Evolutionary conservation across 1,284 basidiomycete genomes (phyloP), one percentile per base, ranked within the genome.

Genomic region (Apiotrichum domesticum): DNA sequence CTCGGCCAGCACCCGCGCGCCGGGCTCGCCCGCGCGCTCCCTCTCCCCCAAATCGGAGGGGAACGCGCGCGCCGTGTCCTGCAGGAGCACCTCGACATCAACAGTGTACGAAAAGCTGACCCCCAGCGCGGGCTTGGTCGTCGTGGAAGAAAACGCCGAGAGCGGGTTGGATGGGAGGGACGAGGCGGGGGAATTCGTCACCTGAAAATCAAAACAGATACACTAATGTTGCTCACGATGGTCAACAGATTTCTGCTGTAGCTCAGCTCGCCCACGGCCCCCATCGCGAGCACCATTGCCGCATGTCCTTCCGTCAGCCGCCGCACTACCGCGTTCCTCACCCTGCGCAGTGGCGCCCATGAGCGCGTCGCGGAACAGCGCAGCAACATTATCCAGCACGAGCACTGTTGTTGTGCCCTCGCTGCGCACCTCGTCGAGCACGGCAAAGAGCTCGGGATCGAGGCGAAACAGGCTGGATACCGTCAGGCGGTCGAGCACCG

Each of bases 31-130:
- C 7, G 59, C 63, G 21, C 73, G 58, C 40, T 72, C 66, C 34
- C 71, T 53, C 59, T 77, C 74, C 8, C 62, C 64, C 46, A 66
- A 66, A 51, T 77, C 75, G 29, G 65, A 57, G 6, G 69, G 71
- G 46, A 77, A 77, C 1, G 75, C 64, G 42, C 65, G 62, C 2
- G 68, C 69, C 4, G 71, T 73, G 51, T 71, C 70, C 56, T 77
- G 74, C 0, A 77, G 43, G 6, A 77, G 59, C 1, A 77, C 61
- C 32, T 70, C 69, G 9, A 70, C 54, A 54, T 77, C 75, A 5
- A 63, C 56, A 33, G 57, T 61, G 59, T 66, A 74, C 0, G 70
- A 65, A 49, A 74, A 72, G 1, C 68, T 55, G 9, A 66, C 59
- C 4, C 75, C 73, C 0, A 76, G 64, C 2, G 70, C 59, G 4